A percentile compares a stretch with the other conserved stretches of the same genome.
Conservation (phyloP, 495 filamentous ascomycete genomes). For the Cryomyces antarcticus region DNA sequence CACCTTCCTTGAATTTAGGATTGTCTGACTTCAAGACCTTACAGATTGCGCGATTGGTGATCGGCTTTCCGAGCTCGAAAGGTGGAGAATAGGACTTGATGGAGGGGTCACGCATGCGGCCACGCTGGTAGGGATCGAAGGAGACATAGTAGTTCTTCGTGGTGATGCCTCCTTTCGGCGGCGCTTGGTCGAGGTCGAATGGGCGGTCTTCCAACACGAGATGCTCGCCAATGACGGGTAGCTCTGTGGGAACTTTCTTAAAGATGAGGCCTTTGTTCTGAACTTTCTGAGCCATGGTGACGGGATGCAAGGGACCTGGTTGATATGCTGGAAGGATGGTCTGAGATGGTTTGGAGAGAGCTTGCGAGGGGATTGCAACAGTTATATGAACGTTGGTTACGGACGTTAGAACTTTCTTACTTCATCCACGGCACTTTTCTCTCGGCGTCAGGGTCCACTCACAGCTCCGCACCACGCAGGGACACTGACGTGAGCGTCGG, state of each 20-base stretch:
- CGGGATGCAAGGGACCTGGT: no score
- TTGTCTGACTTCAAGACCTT: conserved; percentile 18
- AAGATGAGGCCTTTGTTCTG: conserved; percentile 72
- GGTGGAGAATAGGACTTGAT: conserved; percentile 20
- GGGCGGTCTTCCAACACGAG: conserved; percentile 43
- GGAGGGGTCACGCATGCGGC: conserved; percentile 26
- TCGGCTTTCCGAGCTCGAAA: conserved; percentile 20
- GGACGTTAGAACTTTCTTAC: no score
- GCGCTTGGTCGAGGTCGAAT: conserved; percentile 43
- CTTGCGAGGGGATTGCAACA: no score
- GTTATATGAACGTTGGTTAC: no score
- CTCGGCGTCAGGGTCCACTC: no score
- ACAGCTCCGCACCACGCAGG: no score
- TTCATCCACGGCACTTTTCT: no score
- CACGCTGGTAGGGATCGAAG: conserved; percentile 78
- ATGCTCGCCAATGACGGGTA: conserved; percentile 53
- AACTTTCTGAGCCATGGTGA: conserved; percentile 2
- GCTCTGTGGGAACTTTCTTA: conserved; percentile 45
- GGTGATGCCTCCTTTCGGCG: conserved; percentile 49
- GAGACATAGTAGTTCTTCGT: conserved; percentile 58
- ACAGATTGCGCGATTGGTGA: conserved; percentile 17
- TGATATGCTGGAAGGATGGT: no score
- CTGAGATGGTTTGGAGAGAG: no score
- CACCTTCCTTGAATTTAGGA: conserved; percentile 15
- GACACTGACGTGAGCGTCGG: no score